Evolutionary conservation across 2,329 filamentous ascomycete genomes (phyloP).

Genomic region (Coleophoma cylindrospora): DNA sequence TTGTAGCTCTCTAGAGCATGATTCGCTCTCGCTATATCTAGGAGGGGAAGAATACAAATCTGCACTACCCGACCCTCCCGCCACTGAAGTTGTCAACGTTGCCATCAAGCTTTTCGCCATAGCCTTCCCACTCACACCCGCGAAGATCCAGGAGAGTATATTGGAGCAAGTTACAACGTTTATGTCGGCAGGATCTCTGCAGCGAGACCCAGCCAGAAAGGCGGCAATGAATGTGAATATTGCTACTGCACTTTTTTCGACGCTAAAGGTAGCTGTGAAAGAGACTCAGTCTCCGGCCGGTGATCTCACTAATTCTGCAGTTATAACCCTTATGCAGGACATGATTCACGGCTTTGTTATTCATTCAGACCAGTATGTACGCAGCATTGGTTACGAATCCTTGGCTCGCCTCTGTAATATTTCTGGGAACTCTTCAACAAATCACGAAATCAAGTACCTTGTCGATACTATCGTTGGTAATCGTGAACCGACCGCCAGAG

Average conservation of each 20-base stretch:
- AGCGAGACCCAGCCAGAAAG: slow-evolving; percentile 82
- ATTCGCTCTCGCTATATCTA: slow-evolving; percentile 76
- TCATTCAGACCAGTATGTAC: slow-evolving; percentile 79
- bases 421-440: slow-evolving; percentile 85
- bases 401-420: slow-evolving; percentile 72
- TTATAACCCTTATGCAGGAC: slow-evolving; percentile 82
- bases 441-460: slow-evolving; percentile 81
- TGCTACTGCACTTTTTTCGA: slow-evolving; percentile 72
- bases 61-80: slow-evolving; percentile 67
- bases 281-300: slow-evolving; percentile 72
- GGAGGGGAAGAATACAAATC: slow-evolving; percentile 36
- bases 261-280: slow-evolving; percentile 77
- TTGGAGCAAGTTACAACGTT: slow-evolving; percentile 91
- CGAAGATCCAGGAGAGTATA: slow-evolving; percentile 93
- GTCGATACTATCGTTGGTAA: slow-evolving; percentile 94
- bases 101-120: slow-evolving; percentile 92
- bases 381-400: slow-evolving; percentile 78
- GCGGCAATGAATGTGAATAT: slow-evolving; percentile 90
- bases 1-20: slow-evolving; percentile 81
- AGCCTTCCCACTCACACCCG: slow-evolving; percentile 79
- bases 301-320: slow-evolving; percentile 66
- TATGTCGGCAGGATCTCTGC: slow-evolving; percentile 71
- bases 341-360: slow-evolving; percentile 67
- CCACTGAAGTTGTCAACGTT: slow-evolving; percentile 90
- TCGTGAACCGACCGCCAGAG: slow-evolving; percentile 85